Evolutionary conservation across 148 eudicot genomes (phyloP), one percentile per base, ranked within the genome.

Genomic region (Gaultheria prostrata): DNA sequence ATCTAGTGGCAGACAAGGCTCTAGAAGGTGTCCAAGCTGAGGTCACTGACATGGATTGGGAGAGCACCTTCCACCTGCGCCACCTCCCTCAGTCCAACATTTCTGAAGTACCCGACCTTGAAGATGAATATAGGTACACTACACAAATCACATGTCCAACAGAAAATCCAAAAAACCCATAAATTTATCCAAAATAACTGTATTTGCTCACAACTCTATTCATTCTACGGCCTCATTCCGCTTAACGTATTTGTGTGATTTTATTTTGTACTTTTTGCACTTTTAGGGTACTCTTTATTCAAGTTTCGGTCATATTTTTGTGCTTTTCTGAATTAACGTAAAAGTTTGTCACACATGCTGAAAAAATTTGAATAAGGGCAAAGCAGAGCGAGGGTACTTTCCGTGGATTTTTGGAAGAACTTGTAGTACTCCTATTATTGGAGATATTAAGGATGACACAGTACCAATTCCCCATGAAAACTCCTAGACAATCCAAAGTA

Each of bases 31-130:
- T 89, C 5, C 81, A 89, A 11, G 73, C 85, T 3, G 97, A 93
- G 86, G 87, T 89, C 46, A 88, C 83, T 5, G 92, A 93, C 82
- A 74, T 92, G 82, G 97, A 93, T 24, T 93, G 97, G 97, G 97
- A 93, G 83, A 90, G 92, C 88, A 93, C 97, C 83, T 93, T 92
- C 90, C 83, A 24, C 86, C 43, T 92, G 80, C 91, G 92, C 82
- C 95, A 93, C 74, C 92, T 90, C 81, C 97, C 95, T 65, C 77
- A 81, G 6, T 92, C 97, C 20, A 93, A 92, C 89, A 81, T 92
- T 10, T 79, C 89, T 5, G 86, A 90, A 49, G 59, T 93, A 79
- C 95, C 94, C 20, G 97, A 93, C 85, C 95, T 93, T 3, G 89
- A 86, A 0, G 91, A 91, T 5, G 87, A 92, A 24, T 89, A 93